Conservation (phyloP, 2,329 filamentous ascomycete species). For the Epichloe hybrida region DNA sequence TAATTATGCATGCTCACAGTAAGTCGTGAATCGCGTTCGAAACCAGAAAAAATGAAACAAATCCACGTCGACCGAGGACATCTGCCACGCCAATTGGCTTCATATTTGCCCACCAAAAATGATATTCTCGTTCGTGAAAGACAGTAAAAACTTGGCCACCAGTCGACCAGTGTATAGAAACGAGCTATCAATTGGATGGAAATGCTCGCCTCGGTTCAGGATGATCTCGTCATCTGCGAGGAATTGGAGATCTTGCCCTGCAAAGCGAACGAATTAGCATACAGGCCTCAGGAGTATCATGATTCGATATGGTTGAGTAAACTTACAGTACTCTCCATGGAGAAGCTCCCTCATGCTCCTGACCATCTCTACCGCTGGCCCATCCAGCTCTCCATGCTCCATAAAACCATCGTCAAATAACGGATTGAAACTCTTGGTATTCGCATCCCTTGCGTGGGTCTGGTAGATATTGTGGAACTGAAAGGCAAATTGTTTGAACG, state of each 20-base stretch:
- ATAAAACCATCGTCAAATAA: conserved; percentile 31
- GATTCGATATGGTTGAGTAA: not conserved
- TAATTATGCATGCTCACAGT: not conserved
- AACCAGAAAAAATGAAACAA: not conserved
- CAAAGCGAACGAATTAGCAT: not conserved
- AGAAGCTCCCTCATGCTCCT: conserved; percentile 30
- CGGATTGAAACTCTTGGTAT: conserved; percentile 40
- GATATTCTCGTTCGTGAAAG: conserved; percentile 36
- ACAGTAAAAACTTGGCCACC: conserved; percentile 39
- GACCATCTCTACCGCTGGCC: conserved; percentile 32
- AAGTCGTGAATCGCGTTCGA: not conserved
- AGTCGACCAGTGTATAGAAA: conserved; percentile 40
- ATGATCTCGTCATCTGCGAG: conserved; percentile 33
- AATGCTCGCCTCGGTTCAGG: conserved; percentile 29
- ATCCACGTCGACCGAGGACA: not conserved
- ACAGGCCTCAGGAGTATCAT: not conserved
- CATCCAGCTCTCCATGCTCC: conserved; percentile 32
- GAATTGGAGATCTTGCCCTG: conserved; percentile 26
- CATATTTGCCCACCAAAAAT: conserved; percentile 27
- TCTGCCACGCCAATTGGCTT: not conserved
- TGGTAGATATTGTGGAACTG: conserved; percentile 48
- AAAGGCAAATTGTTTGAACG: conserved; percentile 46
- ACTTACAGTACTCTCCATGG: conserved; percentile 31
- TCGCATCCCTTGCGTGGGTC: conserved; percentile 37
- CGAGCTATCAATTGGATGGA: conserved; percentile 33